phyloP scores from a whole-genome alignment of 2,329 filamentous ascomycete genomes.

The Diaporthe destruens region DNA sequence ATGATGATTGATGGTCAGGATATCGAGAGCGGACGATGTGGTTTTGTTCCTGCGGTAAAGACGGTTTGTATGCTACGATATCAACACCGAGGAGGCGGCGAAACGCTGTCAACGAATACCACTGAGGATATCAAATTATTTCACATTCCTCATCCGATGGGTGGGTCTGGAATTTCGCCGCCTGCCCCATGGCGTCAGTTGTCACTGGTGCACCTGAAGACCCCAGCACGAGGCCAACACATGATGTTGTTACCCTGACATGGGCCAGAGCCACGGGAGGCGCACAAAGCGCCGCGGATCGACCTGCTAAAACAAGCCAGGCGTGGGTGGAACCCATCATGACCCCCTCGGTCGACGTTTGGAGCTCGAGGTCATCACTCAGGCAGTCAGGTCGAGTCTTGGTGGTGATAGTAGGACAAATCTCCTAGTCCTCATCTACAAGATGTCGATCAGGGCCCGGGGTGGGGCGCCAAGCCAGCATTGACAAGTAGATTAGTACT shows the following conservation, averaged over 20 bases:
- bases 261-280: neutral
- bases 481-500: constrained; percentile 23
- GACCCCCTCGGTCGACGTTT: constrained; percentile 13
- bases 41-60: neutral
- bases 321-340: neutral
- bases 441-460: constrained; percentile 22
- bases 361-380: constrained; percentile 3
- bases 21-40: neutral
- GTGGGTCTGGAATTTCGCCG: neutral
- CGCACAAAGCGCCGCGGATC: constrained; percentile 19
- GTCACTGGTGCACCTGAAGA: neutral
- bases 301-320: constrained; percentile 25
- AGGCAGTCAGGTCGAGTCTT: neutral
- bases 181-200: neutral
- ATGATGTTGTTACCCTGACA: constrained; percentile 2
- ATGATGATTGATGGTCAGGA: neutral
- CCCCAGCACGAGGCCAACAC: constrained; percentile 11
- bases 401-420: constrained; percentile 6
- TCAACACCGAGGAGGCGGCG: neutral
- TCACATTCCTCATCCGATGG: neutral
- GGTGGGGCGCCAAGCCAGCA: constrained; percentile 20
- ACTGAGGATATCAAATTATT: neutral
- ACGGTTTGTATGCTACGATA: neutral
- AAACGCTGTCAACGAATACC: neutral
- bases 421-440: constrained; percentile 1